These are phyloP conservation scores for Fraxinus greggii DNA, from an alignment of 305 asterid genomes.

Conservation along the genomic window DNA sequence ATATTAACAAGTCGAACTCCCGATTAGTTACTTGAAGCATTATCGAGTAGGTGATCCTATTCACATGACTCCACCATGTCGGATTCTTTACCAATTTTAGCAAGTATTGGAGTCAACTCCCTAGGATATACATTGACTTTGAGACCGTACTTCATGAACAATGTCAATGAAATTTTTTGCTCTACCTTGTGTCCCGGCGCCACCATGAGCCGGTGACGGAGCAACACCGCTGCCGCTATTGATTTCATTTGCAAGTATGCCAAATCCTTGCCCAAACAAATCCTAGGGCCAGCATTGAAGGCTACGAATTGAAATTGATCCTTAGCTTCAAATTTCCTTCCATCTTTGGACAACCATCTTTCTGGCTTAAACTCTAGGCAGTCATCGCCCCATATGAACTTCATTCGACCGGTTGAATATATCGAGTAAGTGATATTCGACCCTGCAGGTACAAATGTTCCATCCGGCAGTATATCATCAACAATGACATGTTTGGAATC, in stretches of 20 bases:
- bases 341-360: slow-evolving; percentile 46
- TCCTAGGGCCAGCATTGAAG: slow-evolving; percentile 54
- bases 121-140: slow-evolving; percentile 37
- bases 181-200: slow-evolving; percentile 43
- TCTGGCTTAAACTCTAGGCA: slow-evolving; percentile 52
- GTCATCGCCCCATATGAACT: slow-evolving; percentile 57
- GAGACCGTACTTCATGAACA: slow-evolving; percentile 48
- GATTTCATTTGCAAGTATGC: slow-evolving; percentile 55
- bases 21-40: background rate
- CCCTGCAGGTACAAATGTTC: slow-evolving; percentile 48
- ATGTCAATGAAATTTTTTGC: slow-evolving; percentile 46
- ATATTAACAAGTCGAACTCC: slow-evolving; percentile 32
- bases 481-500: slow-evolving; percentile 63
- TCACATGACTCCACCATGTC: background rate
- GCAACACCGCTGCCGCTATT: slow-evolving; percentile 48
- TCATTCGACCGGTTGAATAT: slow-evolving; percentile 53
- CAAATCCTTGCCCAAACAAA: slow-evolving; percentile 49
- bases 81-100: slow-evolving; percentile 18
- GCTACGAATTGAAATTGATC: slow-evolving; percentile 46
- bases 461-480: slow-evolving; percentile 63
- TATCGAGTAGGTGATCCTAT: background rate
- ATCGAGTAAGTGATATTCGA: slow-evolving; percentile 47
- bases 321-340: slow-evolving; percentile 33
- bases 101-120: slow-evolving; percentile 32
- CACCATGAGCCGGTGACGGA: slow-evolving; percentile 48